Evolutionary conservation across 495 filamentous ascomycete species (phyloP).

Genomic region (Bacidia gigantensis): DNA sequence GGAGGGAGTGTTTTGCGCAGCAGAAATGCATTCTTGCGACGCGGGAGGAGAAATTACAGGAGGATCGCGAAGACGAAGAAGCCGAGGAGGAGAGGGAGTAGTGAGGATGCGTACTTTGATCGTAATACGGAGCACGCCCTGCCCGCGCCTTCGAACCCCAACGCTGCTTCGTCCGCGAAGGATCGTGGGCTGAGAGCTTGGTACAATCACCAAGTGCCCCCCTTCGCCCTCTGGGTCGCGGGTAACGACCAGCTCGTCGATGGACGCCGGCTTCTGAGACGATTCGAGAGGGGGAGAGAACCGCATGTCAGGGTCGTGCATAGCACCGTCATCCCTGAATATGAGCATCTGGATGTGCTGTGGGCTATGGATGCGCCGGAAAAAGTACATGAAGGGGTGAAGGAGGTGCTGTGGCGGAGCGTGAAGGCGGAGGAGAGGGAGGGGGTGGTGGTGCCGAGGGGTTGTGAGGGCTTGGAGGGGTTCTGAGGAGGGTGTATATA

Average conservation of each 20-base stretch:
- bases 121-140: constrained; percentile 5
- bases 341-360: constrained; percentile 90
- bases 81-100: constrained; percentile 13
- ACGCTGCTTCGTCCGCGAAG: neutral
- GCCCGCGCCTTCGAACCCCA: neutral
- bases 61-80: constrained; percentile 44
- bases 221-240: constrained; percentile 79
- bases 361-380: constrained; percentile 89
- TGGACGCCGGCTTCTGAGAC: constrained; percentile 53
- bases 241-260: constrained; percentile 78
- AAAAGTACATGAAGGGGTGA: constrained; percentile 68
- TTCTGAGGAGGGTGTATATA: neutral
- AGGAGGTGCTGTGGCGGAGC: constrained; percentile 72
- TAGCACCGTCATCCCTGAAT: constrained; percentile 70
- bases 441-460: constrained; percentile 46
- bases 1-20: constrained; percentile 75
- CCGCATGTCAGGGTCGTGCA: constrained; percentile 73
- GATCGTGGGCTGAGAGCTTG: constrained; percentile 41
- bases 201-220: constrained; percentile 69
- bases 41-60: constrained; percentile 46
- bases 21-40: constrained; percentile 86
- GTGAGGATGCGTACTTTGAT: constrained; percentile 8
- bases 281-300: constrained; percentile 67
- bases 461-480: constrained; percentile 36
- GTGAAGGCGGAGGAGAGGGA: constrained; percentile 40